These are phyloP conservation scores for Neurospora sp. DNA, from an alignment of 2,329 filamentous ascomycete species.

Conservation along the genomic window DNA sequence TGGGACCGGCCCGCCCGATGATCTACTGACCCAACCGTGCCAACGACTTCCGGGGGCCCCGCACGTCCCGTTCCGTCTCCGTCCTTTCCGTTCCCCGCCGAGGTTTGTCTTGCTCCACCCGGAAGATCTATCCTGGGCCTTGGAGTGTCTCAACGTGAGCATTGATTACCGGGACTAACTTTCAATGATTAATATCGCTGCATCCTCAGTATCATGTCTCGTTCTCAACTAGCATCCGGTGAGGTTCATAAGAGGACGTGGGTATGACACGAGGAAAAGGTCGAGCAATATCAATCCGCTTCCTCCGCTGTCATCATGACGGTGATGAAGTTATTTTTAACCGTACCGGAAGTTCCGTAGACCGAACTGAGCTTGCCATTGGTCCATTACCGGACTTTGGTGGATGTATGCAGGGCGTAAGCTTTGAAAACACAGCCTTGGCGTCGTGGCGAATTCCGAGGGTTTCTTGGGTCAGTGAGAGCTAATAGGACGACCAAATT, in stretches of 20 bases:
- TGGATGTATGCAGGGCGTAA: neutral
- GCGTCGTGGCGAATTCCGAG: neutral
- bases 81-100: neutral
- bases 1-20: neutral
- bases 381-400: neutral
- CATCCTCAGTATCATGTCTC: neutral
- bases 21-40: neutral
- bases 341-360: neutral
- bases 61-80: neutral
- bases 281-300: neutral
- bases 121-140: neutral
- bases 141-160: neutral
- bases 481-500: neutral
- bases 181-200: neutral
- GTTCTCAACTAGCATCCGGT: neutral
- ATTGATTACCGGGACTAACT: neutral
- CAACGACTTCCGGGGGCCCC: neutral
- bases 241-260: neutral
- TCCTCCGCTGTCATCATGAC: neutral
- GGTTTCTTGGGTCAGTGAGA: neutral
- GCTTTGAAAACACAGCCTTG: neutral
- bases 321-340: neutral
- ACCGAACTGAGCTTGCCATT: neutral
- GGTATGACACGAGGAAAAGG: neutral
- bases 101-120: neutral